Conservation (phyloP, 805 yeast species). For the Kluyveromyces aestuarii region DNA sequence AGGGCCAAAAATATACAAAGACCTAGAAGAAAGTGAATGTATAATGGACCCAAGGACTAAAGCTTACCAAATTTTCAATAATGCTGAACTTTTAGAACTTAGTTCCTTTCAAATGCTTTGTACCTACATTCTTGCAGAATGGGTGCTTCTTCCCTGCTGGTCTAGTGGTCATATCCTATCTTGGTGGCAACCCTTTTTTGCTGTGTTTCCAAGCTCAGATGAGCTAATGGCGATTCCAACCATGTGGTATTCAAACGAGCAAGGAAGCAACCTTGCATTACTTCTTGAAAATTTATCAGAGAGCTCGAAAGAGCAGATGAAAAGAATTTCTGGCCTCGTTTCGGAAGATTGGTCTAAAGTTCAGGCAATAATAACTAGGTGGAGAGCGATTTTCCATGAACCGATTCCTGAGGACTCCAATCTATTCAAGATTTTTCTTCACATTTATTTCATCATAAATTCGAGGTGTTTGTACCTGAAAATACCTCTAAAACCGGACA, state of each 20-base stretch:
- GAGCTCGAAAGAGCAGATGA: conserved; percentile 32
- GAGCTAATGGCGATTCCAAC: conserved; percentile 56
- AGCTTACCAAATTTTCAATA: conserved; percentile 27
- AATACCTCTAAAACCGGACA: conserved; percentile 42
- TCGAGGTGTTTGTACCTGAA: conserved; percentile 83
- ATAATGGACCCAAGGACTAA: conserved; percentile 16
- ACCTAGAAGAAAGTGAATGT: background rate
- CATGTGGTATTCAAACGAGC: conserved; percentile 39
- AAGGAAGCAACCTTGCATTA: conserved; percentile 18
- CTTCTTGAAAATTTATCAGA: conserved; percentile 36
- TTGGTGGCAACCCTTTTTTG: conserved; percentile 63
- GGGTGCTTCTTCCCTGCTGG: conserved; percentile 21
- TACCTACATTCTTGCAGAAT: conserved; percentile 32
- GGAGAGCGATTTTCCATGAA: conserved; percentile 9
- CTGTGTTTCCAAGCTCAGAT: conserved; percentile 46
- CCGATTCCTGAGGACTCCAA: conserved; percentile 1
- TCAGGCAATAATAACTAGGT: conserved; percentile 13
- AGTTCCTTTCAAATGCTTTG: conserved; percentile 54
- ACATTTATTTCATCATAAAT: conserved; percentile 84
- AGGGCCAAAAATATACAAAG: background rate
- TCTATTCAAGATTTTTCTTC: conserved; percentile 32
- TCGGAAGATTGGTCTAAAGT: conserved; percentile 37
- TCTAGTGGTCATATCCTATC: conserved; percentile 23
- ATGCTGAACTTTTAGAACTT: conserved; percentile 32
- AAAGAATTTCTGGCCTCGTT: conserved; percentile 36